Percentiles rank a stretch among this genome's conserved stretches.
Conservation (phyloP, 208 protist genomes). For the Wallacemonas sp. region DNA sequence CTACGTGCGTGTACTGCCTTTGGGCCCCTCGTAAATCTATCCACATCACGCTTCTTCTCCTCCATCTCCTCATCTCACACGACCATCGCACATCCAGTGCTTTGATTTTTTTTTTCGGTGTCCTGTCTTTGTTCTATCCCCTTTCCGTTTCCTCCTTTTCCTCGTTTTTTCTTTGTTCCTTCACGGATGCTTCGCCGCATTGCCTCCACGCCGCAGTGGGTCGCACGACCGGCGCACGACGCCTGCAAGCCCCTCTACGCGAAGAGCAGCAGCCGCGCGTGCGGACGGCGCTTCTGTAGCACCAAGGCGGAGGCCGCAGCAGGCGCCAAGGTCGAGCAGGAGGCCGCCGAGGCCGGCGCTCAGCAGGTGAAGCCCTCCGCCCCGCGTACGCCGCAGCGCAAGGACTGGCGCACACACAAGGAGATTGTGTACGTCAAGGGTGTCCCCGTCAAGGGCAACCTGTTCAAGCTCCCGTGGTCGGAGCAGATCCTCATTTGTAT, state of each 20-base stretch:
- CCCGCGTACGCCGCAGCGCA: constrained; percentile 45
- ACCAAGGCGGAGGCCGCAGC: constrained; percentile 26
- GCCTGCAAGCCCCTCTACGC: neutral
- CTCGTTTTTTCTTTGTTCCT: neutral
- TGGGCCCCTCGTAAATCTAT: no score
- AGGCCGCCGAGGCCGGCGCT: constrained; percentile 24
- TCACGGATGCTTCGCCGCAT: constrained; percentile 25
- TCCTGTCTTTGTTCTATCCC: constrained; percentile 5
- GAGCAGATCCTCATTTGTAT: constrained; percentile 84
- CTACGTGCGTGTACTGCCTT: no score
- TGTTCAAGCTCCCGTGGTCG: constrained; percentile 73
- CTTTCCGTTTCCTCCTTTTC: neutral
- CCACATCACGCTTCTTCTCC: no score
- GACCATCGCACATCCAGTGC: no score
- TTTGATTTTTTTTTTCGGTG: no score
- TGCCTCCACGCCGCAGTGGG: neutral
- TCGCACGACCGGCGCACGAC: neutral
- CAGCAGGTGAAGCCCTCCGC: constrained; percentile 24
- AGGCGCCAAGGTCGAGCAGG: constrained; percentile 27
- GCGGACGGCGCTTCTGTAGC: constrained; percentile 22
- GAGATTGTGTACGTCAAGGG: constrained; percentile 83
- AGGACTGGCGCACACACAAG: constrained; percentile 80
- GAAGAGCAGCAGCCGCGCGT: neutral
- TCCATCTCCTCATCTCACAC: no score
- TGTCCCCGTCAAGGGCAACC: constrained; percentile 68